Evolutionary conservation across 2,329 filamentous ascomycete genomes (phyloP).

Genomic region (Neonectria punicea): DNA sequence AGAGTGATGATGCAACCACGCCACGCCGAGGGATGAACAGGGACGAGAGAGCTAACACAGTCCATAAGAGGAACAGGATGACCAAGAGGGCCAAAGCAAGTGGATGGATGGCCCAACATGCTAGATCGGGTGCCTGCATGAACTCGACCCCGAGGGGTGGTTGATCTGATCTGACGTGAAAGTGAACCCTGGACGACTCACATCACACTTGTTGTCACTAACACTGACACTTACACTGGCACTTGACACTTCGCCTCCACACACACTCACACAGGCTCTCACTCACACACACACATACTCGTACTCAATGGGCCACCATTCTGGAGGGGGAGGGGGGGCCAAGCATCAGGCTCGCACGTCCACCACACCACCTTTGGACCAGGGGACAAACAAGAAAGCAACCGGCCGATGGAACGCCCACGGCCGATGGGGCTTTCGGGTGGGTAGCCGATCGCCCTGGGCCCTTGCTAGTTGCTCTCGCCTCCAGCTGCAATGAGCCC

Average conservation of each 20-base stretch:
- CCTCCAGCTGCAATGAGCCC: constrained; percentile 36
- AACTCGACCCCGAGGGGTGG: constrained; percentile 35
- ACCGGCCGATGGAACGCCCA: constrained; percentile 11
- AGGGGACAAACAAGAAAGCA: background rate
- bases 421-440: constrained; percentile 12
- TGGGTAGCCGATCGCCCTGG: constrained; percentile 23
- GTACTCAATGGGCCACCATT: background rate
- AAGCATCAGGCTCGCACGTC: constrained; percentile 8
- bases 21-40: background rate
- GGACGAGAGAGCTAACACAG: background rate
- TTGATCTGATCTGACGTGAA: background rate
- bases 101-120: background rate
- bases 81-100: background rate
- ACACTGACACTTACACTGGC: background rate
- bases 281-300: background rate
- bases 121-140: constrained; percentile 39
- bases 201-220: background rate
- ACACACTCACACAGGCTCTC: background rate
- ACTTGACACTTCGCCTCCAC: constrained; percentile 8
- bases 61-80: background rate
- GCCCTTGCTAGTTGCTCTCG: constrained; percentile 31
- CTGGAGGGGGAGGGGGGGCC: no score
- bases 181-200: constrained; percentile 19
- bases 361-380: constrained; percentile 9
- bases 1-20: constrained; percentile 9